phyloP scores from a whole-genome alignment of 352 stramenopile genomes.

The Globisporangium nodosum region DNA sequence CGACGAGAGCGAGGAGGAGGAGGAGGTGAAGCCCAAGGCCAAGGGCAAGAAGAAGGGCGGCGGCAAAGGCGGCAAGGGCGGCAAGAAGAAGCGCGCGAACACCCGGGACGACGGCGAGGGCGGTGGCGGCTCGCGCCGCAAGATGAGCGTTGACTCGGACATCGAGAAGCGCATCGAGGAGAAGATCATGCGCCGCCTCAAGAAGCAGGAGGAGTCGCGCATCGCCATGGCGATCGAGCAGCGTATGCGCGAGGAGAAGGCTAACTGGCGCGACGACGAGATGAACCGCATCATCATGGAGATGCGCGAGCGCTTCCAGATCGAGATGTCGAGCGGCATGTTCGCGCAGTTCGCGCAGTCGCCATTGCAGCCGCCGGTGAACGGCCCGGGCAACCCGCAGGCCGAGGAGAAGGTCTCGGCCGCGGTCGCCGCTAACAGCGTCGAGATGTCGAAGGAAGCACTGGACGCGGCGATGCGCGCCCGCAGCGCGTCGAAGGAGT shows the following conservation, averaged over 20 bases:
- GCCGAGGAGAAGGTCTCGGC: slow-evolving; percentile 55
- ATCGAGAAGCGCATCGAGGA: slow-evolving; percentile 82
- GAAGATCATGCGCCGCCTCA: slow-evolving; percentile 81
- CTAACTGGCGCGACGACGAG: slow-evolving; percentile 84
- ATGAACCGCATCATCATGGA: slow-evolving; percentile 90
- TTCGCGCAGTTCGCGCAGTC: slow-evolving; percentile 32
- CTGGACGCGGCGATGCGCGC: slow-evolving; percentile 22
- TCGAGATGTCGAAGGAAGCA: slow-evolving; percentile 17
- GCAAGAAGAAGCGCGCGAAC: slow-evolving; percentile 39
- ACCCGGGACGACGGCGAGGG: slow-evolving; percentile 39
- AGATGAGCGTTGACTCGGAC: slow-evolving; percentile 69
- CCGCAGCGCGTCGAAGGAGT: slow-evolving; percentile 65
- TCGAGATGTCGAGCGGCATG: slow-evolving; percentile 58
- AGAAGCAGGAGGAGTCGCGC: slow-evolving; percentile 84
- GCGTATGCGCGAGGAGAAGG: slow-evolving; percentile 78
- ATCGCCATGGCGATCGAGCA: slow-evolving; percentile 81
- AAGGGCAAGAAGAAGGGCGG: slow-evolving; percentile 37
- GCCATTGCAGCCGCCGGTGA: not conserved
- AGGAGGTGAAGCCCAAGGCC: slow-evolving; percentile 55
- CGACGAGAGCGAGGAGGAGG: slow-evolving; percentile 57
- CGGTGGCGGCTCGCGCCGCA: slow-evolving; percentile 26
- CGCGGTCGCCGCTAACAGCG: slow-evolving; percentile 12
- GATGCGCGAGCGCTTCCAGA: slow-evolving; percentile 83
- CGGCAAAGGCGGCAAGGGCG: slow-evolving; percentile 23
- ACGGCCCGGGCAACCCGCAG: slow-evolving; percentile 37